Base-by-base conservation (phyloP, 192 early-diverging fungal genomes). In the Lobulomyces angularis region DNA sequence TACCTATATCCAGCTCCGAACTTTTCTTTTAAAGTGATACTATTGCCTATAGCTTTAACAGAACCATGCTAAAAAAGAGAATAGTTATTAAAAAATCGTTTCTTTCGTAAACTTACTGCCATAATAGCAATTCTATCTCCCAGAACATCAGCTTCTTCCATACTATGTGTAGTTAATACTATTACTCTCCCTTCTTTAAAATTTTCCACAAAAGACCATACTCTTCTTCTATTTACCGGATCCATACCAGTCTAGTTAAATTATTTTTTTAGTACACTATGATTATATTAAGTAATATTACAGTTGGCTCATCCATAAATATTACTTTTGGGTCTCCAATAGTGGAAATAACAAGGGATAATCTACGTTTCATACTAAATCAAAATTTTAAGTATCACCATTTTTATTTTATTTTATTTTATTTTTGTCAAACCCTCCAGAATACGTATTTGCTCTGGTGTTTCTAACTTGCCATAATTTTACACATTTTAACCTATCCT, bases 171-270 rank as follows among this genome's bases (percentile, higher is more conserved):
- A 0, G 81, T 80, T 35, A 80, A 50, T 22, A 82, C 62, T 43
- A 83, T 78, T 14, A 81, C 72, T 32, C 81, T 62, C 22, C 74
- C 70, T 31, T 63, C 51, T 56, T 85, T 85, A 55, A 83, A 85
- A 45, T 79, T 70, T 49, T 82, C 79, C 44, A 85, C 64, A 58
- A 85, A 85, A 17, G 47, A 51, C 83, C 83, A 85, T 0, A 85
- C 81, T 46, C 81, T 67, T 14, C 83, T 61, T 32, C 81, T 69
- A 53, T 86, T 84, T 30, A 84, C 71, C 0, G 83, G 83, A 36
- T 86, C 83, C 81, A 86, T 84, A 40, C 82, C 82, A 43, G 59
- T 58, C 3, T n/a, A n/a, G n/a, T n/a, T n/a, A n/a, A n/a, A n/a
- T n/a, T n/a, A n/a, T n/a, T n/a, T n/a, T n/a, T n/a, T n/a, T n/a